Conservation (phyloP, 352 stramenopile species). For the Elongisporangium undulatum region DNA sequence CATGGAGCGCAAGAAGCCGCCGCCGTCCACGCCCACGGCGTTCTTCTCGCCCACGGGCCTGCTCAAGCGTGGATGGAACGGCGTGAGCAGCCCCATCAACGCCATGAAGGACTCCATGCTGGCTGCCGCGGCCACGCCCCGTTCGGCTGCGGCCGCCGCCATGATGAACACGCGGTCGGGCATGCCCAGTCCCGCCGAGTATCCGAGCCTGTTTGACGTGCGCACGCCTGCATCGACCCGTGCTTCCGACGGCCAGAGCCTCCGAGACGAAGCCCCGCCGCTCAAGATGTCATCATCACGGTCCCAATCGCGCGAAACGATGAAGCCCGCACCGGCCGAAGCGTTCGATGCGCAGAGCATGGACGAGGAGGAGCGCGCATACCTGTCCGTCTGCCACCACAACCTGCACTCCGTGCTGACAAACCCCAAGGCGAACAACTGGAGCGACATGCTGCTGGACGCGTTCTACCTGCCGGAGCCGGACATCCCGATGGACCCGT, state of each 20-base stretch:
- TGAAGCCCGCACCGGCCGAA: constrained; percentile 2
- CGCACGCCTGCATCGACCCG: constrained; percentile 38
- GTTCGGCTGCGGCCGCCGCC: constrained; percentile 25
- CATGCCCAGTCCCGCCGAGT: constrained; percentile 48
- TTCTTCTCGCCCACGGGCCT: constrained; percentile 53
- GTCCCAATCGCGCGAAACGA: constrained; percentile 12
- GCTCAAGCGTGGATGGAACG: constrained; percentile 63
- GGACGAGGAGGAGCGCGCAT: constrained; percentile 60
- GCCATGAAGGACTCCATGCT: constrained; percentile 65
- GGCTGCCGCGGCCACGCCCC: constrained; percentile 31
- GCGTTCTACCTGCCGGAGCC: constrained; percentile 62
- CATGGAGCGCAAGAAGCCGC: constrained; percentile 30
- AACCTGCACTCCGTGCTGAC: constrained; percentile 85
- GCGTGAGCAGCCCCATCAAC: constrained; percentile 53
- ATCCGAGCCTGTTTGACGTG: constrained; percentile 73
- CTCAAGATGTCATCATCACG: constrained; percentile 19
- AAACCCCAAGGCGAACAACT: constrained; percentile 72
- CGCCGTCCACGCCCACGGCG: constrained; percentile 5
- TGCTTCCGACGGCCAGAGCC: constrained; percentile 18
- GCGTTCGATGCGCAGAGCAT: constrained; percentile 26
- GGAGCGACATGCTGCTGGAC: constrained; percentile 65
- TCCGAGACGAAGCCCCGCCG: background rate
- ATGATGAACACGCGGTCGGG: constrained; percentile 24
- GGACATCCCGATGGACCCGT: constrained; percentile 64
- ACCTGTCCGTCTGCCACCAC: constrained; percentile 65